Evolutionary conservation across 306 rosid species (phyloP), one percentile per base, ranked within the genome.

Genomic region (Fagus sylvatica): DNA sequence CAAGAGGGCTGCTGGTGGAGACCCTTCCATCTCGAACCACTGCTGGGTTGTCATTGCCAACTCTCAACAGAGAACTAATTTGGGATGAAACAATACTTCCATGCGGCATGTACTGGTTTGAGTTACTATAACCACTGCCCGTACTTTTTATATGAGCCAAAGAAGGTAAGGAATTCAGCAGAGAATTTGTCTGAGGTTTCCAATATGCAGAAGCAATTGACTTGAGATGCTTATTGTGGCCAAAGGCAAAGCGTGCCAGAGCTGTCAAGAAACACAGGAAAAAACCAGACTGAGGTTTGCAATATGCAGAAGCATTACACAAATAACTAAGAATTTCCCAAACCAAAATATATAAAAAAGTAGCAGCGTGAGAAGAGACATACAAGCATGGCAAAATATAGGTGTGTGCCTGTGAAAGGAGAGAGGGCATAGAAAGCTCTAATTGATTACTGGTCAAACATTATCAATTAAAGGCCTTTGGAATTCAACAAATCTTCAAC

Each of bases 191-290:
- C 74, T 96, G 99, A 37, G 98, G 98, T 84, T 93, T 96, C 96
- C 94, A 93, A 85, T 79, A 93, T 30, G 94, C 91, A 55, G 97
- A 94, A 78, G 99, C 99, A 87, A 89, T 84, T 56, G 94, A 88
- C 90, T 96, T 93, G 57, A 96, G 96, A 85, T 90, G 89, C 87
- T 93, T 88, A 86, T 90, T 91, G 88, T 93, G 99, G 72, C 96
- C 99, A 87, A 96, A 96, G 66, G 99, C 97, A 81, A 96, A 91
- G 78, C 98, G 95, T 73, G 93, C 93, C 61, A 96, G 81, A 36
- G 98, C 99, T 96, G 90, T 51, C 53, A 81, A 73, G 61, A 71
- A 30, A 40, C 13, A 36, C 28, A 75, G 40, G 2, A 71, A 76
- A 51, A 7, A 70, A 78, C 32, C 9, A 8, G 49, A 37, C 33